Conservation (phyloP, 371 early-diverging fungal genomes). For the Mucor sp. region DNA sequence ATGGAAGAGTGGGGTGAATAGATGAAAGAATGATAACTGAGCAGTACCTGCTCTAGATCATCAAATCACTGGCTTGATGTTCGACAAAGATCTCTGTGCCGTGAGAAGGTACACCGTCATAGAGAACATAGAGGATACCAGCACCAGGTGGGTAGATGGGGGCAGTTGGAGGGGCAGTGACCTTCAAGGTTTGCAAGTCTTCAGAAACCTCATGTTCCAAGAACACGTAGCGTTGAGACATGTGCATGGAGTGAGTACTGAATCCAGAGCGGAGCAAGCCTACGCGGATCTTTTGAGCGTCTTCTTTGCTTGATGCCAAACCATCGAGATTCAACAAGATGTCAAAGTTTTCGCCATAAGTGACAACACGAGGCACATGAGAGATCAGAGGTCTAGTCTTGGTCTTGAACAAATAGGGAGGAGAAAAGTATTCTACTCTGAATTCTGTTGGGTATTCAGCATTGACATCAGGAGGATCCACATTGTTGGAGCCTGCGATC, state of each 20-base stretch:
- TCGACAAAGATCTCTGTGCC: conserved; percentile 46
- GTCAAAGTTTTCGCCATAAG: conserved; percentile 43
- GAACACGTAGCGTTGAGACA: conserved; percentile 63
- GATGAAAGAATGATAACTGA: not conserved
- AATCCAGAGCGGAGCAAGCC: conserved; percentile 56
- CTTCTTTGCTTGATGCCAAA: conserved; percentile 7
- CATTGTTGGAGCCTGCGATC: conserved; percentile 55
- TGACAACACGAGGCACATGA: conserved; percentile 48
- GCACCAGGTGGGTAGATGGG: conserved; percentile 65
- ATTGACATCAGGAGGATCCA: conserved; percentile 45
- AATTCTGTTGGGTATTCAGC: conserved; percentile 63
- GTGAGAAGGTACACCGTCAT: conserved; percentile 58
- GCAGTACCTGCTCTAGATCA: conserved; percentile 12
- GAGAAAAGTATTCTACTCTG: conserved; percentile 68
- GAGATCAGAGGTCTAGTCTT: conserved; percentile 53
- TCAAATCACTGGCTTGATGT: conserved; percentile 18
- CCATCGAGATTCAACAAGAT: conserved; percentile 42
- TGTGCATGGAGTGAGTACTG: conserved; percentile 68
- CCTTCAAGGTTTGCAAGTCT: conserved; percentile 34
- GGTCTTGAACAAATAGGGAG: conserved; percentile 61
- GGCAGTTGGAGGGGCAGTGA: conserved; percentile 61
- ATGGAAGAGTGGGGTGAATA: not conserved
- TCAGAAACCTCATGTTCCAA: conserved; percentile 30
- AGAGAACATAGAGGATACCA: conserved; percentile 58
- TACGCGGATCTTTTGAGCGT: conserved; percentile 43